A percentile compares a stretch with the other conserved stretches of the same genome.
These are phyloP conservation scores for Mucor piriformis DNA, from an alignment of 371 early-diverging fungal species.

Conservation along the genomic window DNA sequence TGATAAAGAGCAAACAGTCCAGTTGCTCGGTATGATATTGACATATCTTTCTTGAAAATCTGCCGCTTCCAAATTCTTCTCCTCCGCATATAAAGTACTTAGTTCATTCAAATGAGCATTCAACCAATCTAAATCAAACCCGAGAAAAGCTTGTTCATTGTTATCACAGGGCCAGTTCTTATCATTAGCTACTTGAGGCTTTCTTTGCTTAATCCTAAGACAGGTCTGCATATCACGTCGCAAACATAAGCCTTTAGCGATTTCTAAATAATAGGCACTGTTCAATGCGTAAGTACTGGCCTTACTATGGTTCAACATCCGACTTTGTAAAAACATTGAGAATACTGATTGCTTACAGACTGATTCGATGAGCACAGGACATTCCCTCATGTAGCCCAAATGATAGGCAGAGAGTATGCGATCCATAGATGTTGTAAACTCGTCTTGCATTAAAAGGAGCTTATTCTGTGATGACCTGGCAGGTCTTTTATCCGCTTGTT, in stretches of 20 bases:
- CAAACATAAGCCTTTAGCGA: constrained; percentile 51
- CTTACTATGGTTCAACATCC: constrained; percentile 11
- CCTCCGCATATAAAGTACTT: constrained; percentile 40
- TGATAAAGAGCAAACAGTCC: constrained; percentile 77
- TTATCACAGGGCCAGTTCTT: constrained; percentile 27
- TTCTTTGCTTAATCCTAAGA: constrained; percentile 5
- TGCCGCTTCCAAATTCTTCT: constrained; percentile 29
- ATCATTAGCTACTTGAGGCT: constrained; percentile 23
- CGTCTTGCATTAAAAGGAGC: constrained; percentile 20
- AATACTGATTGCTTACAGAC: constrained; percentile 22
- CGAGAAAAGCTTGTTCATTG: constrained; percentile 2
- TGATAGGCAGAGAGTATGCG: constrained; percentile 25
- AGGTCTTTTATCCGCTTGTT: constrained; percentile 2
- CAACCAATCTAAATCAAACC: constrained; percentile 23
- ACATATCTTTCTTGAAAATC: constrained; percentile 55
- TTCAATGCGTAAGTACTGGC: constrained; percentile 23
- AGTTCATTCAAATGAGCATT: constrained; percentile 35
- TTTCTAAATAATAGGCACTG: constrained; percentile 47
- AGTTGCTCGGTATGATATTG: constrained; percentile 60
- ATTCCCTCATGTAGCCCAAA: constrained; percentile 19
- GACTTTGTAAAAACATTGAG: constrained; percentile 30
- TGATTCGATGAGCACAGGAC: constrained; percentile 18
- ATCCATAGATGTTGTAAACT: constrained; percentile 20
- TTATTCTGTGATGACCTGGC: not conserved
- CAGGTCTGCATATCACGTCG: constrained; percentile 60